Base-by-base conservation (phyloP, 1,284 basidiomycete genomes). In the Naganishia sp. region DNA sequence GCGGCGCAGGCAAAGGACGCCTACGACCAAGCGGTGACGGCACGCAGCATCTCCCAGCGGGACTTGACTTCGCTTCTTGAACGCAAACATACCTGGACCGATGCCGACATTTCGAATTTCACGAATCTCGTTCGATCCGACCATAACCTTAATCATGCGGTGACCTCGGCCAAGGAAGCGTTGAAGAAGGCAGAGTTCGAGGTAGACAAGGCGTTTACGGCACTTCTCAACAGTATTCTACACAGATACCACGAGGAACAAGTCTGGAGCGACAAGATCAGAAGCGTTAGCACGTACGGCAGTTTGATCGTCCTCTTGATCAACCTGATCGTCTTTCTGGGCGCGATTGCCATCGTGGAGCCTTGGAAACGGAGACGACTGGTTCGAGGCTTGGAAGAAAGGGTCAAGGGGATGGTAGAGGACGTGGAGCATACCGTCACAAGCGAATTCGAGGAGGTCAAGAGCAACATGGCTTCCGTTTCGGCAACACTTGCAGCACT, bases 201-300 rank as follows among this genome's bases (percentile, higher is more conserved):
- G 0, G 90, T 92, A 23, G 94, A 97, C 72, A 84, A 84, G 55
- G 90, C 89, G 71, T 95, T 96, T 77, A 88, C 84, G 71, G 87
- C 87, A 73, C 83, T 96, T 67, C 90, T 94, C 87, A 87, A 87
- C 67, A 82, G 85, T 3, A 96, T 96, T 72, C 84, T 97, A n/a
- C 73, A 76, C 66, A 74, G 93, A 35, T 97, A 97, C 77, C 94
- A 97, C 80, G 94, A 96, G 79, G 94, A 96, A 76, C 94, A 97
- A 77, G 87, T 95, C 6, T 97, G 94, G 94, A 92, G 90, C 67
- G 94, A 97, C 82, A 97, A 97, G 81, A 95, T 97, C 70, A 86
- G 94, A 47, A 91, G 90, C 71, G 89, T 90, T 49, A 90, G 90
- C 64, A 95, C 93, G 6, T 95, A 94, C 77, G 92, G 91, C 1